phyloP scores from a whole-genome alignment of 1,284 basidiomycete species.

The Microbotryum intermedium region DNA sequence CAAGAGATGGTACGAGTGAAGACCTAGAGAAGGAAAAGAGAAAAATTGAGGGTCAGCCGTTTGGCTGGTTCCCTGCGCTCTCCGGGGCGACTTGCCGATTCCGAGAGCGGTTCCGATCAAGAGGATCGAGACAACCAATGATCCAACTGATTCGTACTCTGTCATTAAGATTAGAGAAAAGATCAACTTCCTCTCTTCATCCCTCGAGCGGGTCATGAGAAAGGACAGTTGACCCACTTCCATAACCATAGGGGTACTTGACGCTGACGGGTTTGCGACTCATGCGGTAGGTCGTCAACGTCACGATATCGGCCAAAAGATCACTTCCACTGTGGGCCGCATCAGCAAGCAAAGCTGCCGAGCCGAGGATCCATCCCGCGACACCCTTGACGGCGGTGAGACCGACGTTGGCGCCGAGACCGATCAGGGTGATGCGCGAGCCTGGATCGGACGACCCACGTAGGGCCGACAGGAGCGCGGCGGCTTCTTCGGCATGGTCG shows the following conservation, averaged over 20 bases:
- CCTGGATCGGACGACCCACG: constrained; percentile 36
- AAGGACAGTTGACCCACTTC: constrained; percentile 28
- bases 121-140: constrained; percentile 42
- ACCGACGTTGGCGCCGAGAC: constrained; percentile 73
- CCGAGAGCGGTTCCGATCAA: constrained; percentile 70
- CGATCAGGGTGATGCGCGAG: constrained; percentile 44
- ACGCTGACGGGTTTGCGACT: constrained; percentile 68
- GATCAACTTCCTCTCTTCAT: too few relatives aligned
- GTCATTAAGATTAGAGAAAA: too few relatives aligned
- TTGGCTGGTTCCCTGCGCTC: background rate
- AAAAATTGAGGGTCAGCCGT: background rate
- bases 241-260: constrained; percentile 63
- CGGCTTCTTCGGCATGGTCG: constrained; percentile 37
- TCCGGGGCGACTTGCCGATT: constrained; percentile 48
- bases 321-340: constrained; percentile 91
- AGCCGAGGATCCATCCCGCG: constrained; percentile 30
- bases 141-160: constrained; percentile 43
- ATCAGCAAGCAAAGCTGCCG: constrained; percentile 80
- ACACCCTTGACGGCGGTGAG: constrained; percentile 75
- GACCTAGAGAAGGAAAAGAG: constrained; percentile 39
- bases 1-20: constrained; percentile 81
- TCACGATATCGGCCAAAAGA: constrained; percentile 83
- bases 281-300: constrained; percentile 81
- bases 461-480: constrained; percentile 36
- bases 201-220: too few relatives aligned